Evolutionary conservation across 2,329 filamentous ascomycete genomes (phyloP).

Genomic region (Nemania sp.): DNA sequence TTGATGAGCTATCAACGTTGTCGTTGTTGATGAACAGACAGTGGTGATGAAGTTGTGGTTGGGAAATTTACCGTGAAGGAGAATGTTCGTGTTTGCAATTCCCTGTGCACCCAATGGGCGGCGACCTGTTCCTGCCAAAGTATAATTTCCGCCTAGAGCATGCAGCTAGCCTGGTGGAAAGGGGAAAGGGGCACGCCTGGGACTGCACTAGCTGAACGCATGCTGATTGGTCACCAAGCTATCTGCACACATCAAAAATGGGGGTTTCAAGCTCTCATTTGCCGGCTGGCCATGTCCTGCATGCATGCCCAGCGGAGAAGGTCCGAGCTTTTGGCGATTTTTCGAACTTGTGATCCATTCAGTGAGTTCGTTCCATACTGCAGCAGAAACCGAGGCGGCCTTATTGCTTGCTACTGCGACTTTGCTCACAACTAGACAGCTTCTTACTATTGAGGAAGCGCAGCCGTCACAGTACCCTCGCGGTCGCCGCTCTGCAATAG

Average conservation of each 20-base stretch:
- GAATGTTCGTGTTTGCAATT: slow-evolving; percentile 34
- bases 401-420: neutral
- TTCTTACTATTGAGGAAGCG: no score
- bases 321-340: slow-evolving; percentile 27
- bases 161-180: slow-evolving; percentile 31
- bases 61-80: slow-evolving; percentile 35
- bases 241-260: slow-evolving; percentile 27
- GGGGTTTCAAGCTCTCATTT: slow-evolving; percentile 18
- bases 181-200: slow-evolving; percentile 31
- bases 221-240: slow-evolving; percentile 34
- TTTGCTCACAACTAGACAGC: neutral
- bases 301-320: slow-evolving; percentile 11
- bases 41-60: slow-evolving; percentile 18
- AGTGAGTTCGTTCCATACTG: no score
- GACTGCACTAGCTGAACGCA: slow-evolving; percentile 6
- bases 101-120: slow-evolving; percentile 28
- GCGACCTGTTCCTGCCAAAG: slow-evolving; percentile 42
- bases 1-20: slow-evolving; percentile 15
- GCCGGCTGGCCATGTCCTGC: slow-evolving; percentile 17
- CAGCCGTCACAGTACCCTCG: neutral
- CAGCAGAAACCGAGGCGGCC: neutral
- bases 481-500: neutral
- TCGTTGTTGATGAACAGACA: slow-evolving; percentile 6
- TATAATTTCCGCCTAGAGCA: slow-evolving; percentile 51
- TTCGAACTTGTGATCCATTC: slow-evolving; percentile 20